These are phyloP conservation scores for Umbelopsis sp. DNA, from an alignment of 192 early-diverging fungal species.

Conservation along the genomic window DNA sequence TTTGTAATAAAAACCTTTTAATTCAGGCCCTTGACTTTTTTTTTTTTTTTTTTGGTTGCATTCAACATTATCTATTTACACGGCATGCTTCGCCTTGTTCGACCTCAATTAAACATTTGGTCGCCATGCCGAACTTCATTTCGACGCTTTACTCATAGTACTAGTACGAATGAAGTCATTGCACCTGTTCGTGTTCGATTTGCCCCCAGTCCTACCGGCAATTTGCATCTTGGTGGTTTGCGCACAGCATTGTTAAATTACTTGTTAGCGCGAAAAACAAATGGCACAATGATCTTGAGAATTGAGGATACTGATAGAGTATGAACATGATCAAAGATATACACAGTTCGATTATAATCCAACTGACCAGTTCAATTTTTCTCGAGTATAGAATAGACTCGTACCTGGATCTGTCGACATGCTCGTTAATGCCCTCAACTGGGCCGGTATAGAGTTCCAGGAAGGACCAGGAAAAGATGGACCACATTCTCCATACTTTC, in stretches of 20 bases:
- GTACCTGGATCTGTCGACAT: constrained; percentile 74
- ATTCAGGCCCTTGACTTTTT: background rate
- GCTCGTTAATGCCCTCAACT: constrained; percentile 64
- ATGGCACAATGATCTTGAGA: constrained; percentile 80
- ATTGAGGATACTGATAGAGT: constrained; percentile 94
- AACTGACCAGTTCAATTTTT: background rate
- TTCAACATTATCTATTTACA: background rate
- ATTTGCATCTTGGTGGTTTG: constrained; percentile 90
- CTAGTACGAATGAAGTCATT: constrained; percentile 8
- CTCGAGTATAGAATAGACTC: constrained; percentile 55
- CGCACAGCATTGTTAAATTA: constrained; percentile 94
- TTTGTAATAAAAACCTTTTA: constrained; percentile 15
- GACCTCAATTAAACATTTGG: background rate
- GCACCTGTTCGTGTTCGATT: constrained; percentile 79
- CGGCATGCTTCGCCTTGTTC: constrained; percentile 16
- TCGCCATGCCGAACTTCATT: background rate
- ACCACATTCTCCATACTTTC: constrained; percentile 65
- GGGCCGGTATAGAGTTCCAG: constrained; percentile 79
- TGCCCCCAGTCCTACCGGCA: constrained; percentile 92
- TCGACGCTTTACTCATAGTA: background rate
- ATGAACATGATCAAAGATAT: background rate
- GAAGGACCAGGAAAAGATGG: constrained; percentile 70
- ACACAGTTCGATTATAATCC: background rate
- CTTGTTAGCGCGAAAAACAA: constrained; percentile 71
- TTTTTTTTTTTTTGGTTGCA: background rate